Percentiles rank a stretch among this genome's conserved stretches.
Evolutionary conservation across 2,329 filamentous ascomycete genomes (phyloP).

Genomic region (Colletotrichum godetiae): DNA sequence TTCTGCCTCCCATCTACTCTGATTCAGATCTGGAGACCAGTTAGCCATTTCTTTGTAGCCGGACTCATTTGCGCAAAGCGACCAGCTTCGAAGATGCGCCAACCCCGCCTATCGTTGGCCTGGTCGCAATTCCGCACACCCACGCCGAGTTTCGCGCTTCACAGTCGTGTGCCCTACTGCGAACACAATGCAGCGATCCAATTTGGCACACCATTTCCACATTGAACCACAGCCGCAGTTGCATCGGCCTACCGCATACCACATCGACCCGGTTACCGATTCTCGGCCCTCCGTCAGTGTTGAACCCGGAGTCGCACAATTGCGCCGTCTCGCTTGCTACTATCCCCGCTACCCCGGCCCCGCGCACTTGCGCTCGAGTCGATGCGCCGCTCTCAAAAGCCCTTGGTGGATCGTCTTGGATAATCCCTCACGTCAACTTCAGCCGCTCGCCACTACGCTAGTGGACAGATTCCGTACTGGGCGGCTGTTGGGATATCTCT

Average conservation of each 20-base stretch:
- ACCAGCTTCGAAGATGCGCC: conserved; percentile 2
- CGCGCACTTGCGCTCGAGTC: not conserved
- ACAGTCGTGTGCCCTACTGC: not conserved
- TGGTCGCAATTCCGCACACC: not conserved
- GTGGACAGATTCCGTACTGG: not conserved
- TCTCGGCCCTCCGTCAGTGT: not conserved
- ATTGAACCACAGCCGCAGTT: not conserved
- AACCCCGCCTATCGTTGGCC: conserved; percentile 14
- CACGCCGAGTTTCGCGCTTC: not conserved
- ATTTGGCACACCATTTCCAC: not conserved
- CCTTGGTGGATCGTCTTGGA: conserved; percentile 16
- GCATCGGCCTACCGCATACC: not conserved
- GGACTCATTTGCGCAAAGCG: not conserved
- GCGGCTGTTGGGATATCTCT: not conserved
- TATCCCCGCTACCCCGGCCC: conserved; percentile 2
- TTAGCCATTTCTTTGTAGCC: not conserved
- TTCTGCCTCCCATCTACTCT: too few relatives aligned
- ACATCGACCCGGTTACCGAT: not conserved
- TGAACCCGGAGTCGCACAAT: not conserved
- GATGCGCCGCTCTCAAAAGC: conserved; percentile 21
- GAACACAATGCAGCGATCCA: not conserved
- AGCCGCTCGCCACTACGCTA: not conserved
- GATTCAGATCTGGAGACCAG: not conserved
- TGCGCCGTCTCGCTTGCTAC: not conserved
- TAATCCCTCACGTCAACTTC: conserved; percentile 9